These are phyloP conservation scores for Oenanthe sinensis DNA, from an alignment of 129 eudicot species.

Conservation along the genomic window DNA sequence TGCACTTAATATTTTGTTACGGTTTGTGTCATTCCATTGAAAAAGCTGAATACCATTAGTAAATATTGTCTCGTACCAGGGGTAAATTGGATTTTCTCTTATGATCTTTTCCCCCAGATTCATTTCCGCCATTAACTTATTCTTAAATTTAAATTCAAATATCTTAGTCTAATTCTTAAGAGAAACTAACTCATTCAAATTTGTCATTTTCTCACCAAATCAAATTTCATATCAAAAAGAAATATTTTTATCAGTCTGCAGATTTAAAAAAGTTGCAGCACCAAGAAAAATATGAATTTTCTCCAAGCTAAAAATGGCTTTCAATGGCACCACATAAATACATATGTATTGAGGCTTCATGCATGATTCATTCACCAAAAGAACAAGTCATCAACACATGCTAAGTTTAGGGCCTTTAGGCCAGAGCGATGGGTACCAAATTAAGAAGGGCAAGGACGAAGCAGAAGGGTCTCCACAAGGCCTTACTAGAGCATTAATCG, in stretches of 20 bases:
- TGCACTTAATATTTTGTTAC: background rate
- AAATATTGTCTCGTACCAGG: background rate
- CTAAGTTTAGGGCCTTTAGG: constrained; percentile 31
- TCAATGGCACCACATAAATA: background rate
- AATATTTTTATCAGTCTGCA: background rate
- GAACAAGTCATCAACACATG: background rate
- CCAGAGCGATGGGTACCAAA: constrained; percentile 57
- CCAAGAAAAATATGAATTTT: background rate
- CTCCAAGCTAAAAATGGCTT: background rate
- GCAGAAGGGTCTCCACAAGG: constrained; percentile 35
- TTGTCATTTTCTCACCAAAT: background rate
- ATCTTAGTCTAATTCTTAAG: background rate
- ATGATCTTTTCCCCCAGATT: background rate
- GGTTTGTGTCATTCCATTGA: background rate
- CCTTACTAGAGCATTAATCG: constrained; percentile 48
- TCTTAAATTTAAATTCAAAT: background rate
- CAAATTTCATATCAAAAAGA: background rate
- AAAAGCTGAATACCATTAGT: background rate
- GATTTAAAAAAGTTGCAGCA: background rate
- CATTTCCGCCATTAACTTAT: background rate
- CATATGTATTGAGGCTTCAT: no score
- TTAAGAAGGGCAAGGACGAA: constrained; percentile 64
- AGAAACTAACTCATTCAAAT: background rate
- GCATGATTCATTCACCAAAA: background rate
- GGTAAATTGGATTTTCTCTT: background rate